These are phyloP conservation scores for Suhomyces wounanorum DNA, from an alignment of 1,139 yeast genomes.

Conservation along the genomic window DNA sequence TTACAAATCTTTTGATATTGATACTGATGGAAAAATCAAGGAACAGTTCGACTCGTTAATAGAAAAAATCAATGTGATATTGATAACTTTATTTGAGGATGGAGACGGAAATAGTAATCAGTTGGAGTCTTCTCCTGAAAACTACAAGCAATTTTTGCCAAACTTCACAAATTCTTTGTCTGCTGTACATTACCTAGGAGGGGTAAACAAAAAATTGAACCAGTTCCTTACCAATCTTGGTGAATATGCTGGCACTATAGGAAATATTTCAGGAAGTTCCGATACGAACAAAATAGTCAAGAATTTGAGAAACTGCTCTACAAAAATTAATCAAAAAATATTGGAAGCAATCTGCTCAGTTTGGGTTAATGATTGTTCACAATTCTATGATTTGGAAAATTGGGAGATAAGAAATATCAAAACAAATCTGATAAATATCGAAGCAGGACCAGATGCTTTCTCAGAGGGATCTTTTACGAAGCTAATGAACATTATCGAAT, in stretches of 20 bases:
- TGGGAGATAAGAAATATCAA: constrained; percentile 35
- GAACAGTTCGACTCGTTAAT: constrained; percentile 30
- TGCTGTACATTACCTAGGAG: constrained; percentile 39
- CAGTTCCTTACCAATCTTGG: constrained; percentile 38
- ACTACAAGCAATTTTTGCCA: constrained; percentile 43
- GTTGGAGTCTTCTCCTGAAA: constrained; percentile 39
- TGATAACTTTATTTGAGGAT: constrained; percentile 36
- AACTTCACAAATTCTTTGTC: constrained; percentile 47
- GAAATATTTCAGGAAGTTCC: constrained; percentile 33
- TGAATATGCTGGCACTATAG: constrained; percentile 33
- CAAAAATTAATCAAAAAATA: constrained; percentile 40
- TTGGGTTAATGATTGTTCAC: constrained; percentile 52
- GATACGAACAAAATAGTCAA: constrained; percentile 45
- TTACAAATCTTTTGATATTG: constrained; percentile 33
- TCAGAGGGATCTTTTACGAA: constrained; percentile 32
- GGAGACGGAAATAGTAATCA: constrained; percentile 32
- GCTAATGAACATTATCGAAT: constrained; percentile 45
- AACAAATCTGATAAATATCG: constrained; percentile 12
- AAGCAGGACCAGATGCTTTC: constrained; percentile 5
- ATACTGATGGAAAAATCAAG: constrained; percentile 33
- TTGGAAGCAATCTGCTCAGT: constrained; percentile 49
- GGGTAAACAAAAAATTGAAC: constrained; percentile 34
- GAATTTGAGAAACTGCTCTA: constrained; percentile 34
- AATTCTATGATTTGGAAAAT: constrained; percentile 46
- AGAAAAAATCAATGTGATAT: constrained; percentile 28